Conservation (phyloP, 2,329 filamentous ascomycete species). For the Aspergillus aculeatinus region DNA sequence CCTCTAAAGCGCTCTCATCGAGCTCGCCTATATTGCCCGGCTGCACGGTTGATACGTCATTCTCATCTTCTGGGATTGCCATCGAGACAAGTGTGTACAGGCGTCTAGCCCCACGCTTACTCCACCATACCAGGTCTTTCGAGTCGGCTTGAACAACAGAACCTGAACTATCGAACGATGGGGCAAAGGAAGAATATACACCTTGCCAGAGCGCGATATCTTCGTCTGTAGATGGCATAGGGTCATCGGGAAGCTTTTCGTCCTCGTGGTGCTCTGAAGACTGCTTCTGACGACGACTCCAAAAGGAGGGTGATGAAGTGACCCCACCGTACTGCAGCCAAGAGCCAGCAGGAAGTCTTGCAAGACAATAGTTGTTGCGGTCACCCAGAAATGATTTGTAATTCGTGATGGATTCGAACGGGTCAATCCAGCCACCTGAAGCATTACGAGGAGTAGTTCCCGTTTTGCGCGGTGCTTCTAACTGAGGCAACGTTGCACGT, state of each 20-base stretch:
- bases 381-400: slow-evolving; percentile 35
- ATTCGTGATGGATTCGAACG: slow-evolving; percentile 41
- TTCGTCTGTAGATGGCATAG: slow-evolving; percentile 31
- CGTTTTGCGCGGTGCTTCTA: slow-evolving; percentile 43
- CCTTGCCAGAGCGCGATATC: slow-evolving; percentile 41
- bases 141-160: slow-evolving; percentile 44
- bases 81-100: slow-evolving; percentile 38
- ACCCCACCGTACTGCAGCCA: slow-evolving; percentile 47
- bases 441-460: slow-evolving; percentile 33
- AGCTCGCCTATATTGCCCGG: slow-evolving; percentile 36
- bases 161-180: slow-evolving; percentile 46
- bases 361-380: slow-evolving; percentile 42
- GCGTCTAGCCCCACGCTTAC: slow-evolving; percentile 40
- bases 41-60: slow-evolving; percentile 23
- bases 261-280: slow-evolving; percentile 22
- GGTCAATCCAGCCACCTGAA: slow-evolving; percentile 41
- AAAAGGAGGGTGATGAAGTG: slow-evolving; percentile 39
- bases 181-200: slow-evolving; percentile 52
- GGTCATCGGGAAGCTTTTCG: slow-evolving; percentile 28
- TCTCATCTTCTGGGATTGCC: slow-evolving; percentile 21
- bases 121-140: slow-evolving; percentile 49
- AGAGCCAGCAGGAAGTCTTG: slow-evolving; percentile 40
- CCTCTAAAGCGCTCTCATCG: slow-evolving; percentile 42
- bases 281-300: slow-evolving; percentile 38
- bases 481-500: slow-evolving; percentile 35